Evolutionary conservation across 805 yeast species (phyloP), one percentile per base, ranked within the genome.

Genomic region (Kluyveromyces lactis): DNA sequence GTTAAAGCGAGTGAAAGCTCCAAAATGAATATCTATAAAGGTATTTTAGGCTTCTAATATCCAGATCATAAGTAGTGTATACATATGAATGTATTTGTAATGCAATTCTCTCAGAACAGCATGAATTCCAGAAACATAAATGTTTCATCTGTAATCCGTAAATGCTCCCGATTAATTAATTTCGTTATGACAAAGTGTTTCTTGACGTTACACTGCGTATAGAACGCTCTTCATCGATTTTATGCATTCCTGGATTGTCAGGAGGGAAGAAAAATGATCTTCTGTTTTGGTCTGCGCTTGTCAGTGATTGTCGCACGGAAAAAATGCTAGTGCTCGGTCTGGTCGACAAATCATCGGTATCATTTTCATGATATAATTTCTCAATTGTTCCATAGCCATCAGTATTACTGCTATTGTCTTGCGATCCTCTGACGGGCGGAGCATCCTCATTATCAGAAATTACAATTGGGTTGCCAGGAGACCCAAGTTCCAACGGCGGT

Each of bases 11-110:
- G 40, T 16, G 46, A 47, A 31, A 24, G 18, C 19, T 18, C 39
- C 18, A 41, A 44, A 27, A 43, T 41, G 46, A 40, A 38, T 18
- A 39, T 48, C 13, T 43, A 43, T 26, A 40, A 45, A 32, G 44
- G 40, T 13, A 29, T 42, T 11, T 34, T 43, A 15, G 49, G 48
- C 5, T 43, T 42, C 17, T 46, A 26, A 30, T n/a, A 33, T n/a
- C 13, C 3, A 21, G 9, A 6, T 6, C 24, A 21, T n/a, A 4
- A 32, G 12, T 19, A 17, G 15, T 6, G 8, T 15, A 3, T 6
- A 28, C 8, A 7, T 10, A 15, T 28, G 8, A 28, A 28, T 15
- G 9, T 28, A n/a, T 11, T 11, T 11, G 3, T 28, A 7, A 28
- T 9, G 31, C 6, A 9, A 7, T 9, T 28, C 16, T 4, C 31